Percentiles rank a stretch among this genome's conserved stretches.
Evolutionary conservation across 768 basidiomycete species (phyloP).

Genomic region (Trametes cinnabarina): DNA sequence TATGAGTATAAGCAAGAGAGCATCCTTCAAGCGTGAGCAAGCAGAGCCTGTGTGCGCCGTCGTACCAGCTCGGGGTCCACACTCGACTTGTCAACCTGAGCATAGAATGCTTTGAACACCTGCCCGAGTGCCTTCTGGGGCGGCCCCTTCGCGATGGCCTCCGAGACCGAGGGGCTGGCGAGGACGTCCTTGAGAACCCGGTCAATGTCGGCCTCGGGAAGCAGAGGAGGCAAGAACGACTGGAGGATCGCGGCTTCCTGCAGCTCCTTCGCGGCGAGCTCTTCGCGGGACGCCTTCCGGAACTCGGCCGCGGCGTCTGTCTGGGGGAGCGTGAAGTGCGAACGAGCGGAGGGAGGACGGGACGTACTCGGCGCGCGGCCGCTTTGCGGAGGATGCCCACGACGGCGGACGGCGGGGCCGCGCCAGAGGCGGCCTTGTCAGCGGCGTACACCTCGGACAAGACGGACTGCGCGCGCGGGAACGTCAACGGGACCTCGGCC

Average conservation of each 20-base stretch:
- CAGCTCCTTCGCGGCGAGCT: slow-evolving; percentile 63
- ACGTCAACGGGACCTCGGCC: background rate
- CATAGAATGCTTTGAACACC: slow-evolving; percentile 65
- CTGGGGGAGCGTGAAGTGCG: slow-evolving; percentile 33
- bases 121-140: slow-evolving; percentile 41
- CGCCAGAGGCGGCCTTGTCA: slow-evolving; percentile 52
- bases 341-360: background rate
- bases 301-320: slow-evolving; percentile 59
- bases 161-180: slow-evolving; percentile 27
- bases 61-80: slow-evolving; percentile 61
- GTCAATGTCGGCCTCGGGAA: slow-evolving; percentile 58
- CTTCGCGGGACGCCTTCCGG: slow-evolving; percentile 52
- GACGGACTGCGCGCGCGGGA: slow-evolving; percentile 46
- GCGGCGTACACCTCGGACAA: slow-evolving; percentile 67
- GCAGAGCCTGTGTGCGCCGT: slow-evolving; percentile 43
- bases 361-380: slow-evolving; percentile 53
- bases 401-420: slow-evolving; percentile 48
- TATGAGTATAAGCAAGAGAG: background rate
- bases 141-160: slow-evolving; percentile 26
- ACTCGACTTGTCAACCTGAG: slow-evolving; percentile 53
- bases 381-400: slow-evolving; percentile 58
- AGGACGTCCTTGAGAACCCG: slow-evolving; percentile 44
- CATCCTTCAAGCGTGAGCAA: slow-evolving; percentile 19
- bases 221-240: slow-evolving; percentile 56
- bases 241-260: slow-evolving; percentile 55